Evolutionary conservation across 176 grass and related monocot genomes (phyloP).

Genomic region (Juncus inflexus): DNA sequence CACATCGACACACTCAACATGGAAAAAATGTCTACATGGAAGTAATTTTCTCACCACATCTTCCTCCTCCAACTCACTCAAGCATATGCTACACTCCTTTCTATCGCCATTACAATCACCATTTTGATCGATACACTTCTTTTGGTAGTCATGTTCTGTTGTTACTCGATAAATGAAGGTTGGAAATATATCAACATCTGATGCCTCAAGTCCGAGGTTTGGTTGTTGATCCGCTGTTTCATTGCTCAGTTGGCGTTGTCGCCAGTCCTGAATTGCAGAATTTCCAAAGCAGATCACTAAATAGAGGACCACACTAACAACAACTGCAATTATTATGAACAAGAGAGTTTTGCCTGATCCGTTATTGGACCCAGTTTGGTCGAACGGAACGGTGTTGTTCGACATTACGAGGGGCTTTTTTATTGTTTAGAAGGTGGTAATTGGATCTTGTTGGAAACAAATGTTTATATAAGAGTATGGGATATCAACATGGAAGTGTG

Average conservation of each 20-base stretch:
- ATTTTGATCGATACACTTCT: not conserved
- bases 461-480: too few relatives aligned
- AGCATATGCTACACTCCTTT: too few relatives aligned
- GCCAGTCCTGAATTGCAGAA: not conserved
- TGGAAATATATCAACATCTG: slow-evolving; percentile 16
- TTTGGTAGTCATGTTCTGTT: not conserved
- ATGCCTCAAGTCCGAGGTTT: not conserved
- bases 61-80: too few relatives aligned
- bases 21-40: too few relatives aligned
- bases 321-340: slow-evolving; percentile 4
- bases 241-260: not conserved
- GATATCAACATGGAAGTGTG: too few relatives aligned
- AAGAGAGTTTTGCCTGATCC: not conserved
- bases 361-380: not conserved
- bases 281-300: not conserved
- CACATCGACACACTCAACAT: too few relatives aligned
- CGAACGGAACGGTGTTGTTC: not conserved
- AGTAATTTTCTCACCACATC: too few relatives aligned
- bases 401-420: not conserved
- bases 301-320: not conserved
- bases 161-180: slow-evolving; percentile 12
- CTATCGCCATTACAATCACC: not conserved
- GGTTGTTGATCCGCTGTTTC: not conserved
- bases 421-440: too few relatives aligned
- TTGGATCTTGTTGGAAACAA: too few relatives aligned